phyloP scores from a whole-genome alignment of 2,329 filamentous ascomycete species.

The Conoideocrella luteorostrata region DNA sequence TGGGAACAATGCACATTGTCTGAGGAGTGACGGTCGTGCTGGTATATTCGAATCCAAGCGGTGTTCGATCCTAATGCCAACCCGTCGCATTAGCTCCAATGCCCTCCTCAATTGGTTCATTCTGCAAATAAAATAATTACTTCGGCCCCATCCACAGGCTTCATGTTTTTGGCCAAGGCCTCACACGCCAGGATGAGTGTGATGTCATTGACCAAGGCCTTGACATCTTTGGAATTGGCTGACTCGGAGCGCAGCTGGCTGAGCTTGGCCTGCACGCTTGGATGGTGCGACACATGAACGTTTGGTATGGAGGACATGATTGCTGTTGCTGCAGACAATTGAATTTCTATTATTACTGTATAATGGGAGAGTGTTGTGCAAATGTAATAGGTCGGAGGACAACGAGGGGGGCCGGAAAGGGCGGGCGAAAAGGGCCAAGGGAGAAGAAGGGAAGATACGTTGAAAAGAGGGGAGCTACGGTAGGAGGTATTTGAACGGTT shows the following conservation, averaged over 20 bases:
- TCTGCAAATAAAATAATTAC: conserved; percentile 43
- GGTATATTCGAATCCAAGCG: conserved; percentile 70
- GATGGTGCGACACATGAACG: conserved; percentile 76
- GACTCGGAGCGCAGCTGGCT: conserved; percentile 75
- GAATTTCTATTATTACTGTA: too few relatives aligned
- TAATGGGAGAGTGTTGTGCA: too few relatives aligned
- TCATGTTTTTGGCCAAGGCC: conserved; percentile 62
- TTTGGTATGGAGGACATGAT: conserved; percentile 44
- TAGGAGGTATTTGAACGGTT: too few relatives aligned
- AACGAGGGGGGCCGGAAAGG: too few relatives aligned
- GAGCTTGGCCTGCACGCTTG: conserved; percentile 81
- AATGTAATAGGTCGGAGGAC: too few relatives aligned
- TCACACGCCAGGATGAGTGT: conserved; percentile 75
- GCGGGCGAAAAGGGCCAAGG: too few relatives aligned
- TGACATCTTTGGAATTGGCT: conserved; percentile 68
- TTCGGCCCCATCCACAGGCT: conserved; percentile 50
- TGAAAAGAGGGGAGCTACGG: too few relatives aligned
- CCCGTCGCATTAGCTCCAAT: too few relatives aligned
- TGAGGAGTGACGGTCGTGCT: conserved; percentile 56
- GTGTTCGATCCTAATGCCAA: conserved; percentile 71
- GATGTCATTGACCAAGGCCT: conserved; percentile 79
- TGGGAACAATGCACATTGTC: conserved; percentile 76
- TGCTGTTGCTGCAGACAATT: too few relatives aligned
- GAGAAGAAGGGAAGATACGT: too few relatives aligned
- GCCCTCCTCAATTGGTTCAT: conserved; percentile 6